Base-by-base conservation (phyloP, 2,329 filamentous ascomycete species). In the Penicillium sp. region DNA sequence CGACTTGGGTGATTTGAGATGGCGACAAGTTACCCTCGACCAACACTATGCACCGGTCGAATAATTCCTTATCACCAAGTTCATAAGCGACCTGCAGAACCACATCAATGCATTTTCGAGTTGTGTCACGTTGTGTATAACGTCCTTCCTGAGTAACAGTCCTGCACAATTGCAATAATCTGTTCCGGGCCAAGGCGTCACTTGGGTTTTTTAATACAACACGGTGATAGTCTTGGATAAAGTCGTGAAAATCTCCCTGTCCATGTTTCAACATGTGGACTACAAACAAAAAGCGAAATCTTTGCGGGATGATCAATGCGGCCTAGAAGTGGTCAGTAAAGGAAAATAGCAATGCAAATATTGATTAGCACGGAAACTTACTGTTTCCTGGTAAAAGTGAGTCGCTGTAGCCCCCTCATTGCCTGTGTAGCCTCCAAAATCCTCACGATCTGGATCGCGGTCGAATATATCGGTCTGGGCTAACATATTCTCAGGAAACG, bases 331-430 rank as follows among this genome's bases (percentile, higher is more conserved):
- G 14, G 43, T 5, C 9, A 51, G n/a, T 24, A 23, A 14, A 45
- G 9, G 30, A 49, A n/a, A 28, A 28, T 14, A 3, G 21, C 21
- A 28, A 28, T 24, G 20, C 14, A 11, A 21, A 23, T 7, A 48
- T 21, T 14, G 7, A 51, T 12, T 35, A 7, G 24, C 11, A 54
- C 24, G 18, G 11, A 38, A 16, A 55, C 46, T 43, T 60, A 65
- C 64, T 14, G 63, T 66, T 30, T 60, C 54, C 8, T 57, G 59
- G 48, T 65, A 68, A 52, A 62, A 62, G 50, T 65, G 65, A n/a
- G 61, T 63, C 18, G 64, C 57, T 28, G 52, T 55, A 52, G 48
- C 52, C 18, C 64, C 66, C 47, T 63, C 66, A 57, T 68, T 67
- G 11, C 65, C 66, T 33, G 66, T 68, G 38, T 38, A 65, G 1